Evolutionary conservation across 495 filamentous ascomycete genomes (phyloP).

Genomic region (Neurospora sp.): DNA sequence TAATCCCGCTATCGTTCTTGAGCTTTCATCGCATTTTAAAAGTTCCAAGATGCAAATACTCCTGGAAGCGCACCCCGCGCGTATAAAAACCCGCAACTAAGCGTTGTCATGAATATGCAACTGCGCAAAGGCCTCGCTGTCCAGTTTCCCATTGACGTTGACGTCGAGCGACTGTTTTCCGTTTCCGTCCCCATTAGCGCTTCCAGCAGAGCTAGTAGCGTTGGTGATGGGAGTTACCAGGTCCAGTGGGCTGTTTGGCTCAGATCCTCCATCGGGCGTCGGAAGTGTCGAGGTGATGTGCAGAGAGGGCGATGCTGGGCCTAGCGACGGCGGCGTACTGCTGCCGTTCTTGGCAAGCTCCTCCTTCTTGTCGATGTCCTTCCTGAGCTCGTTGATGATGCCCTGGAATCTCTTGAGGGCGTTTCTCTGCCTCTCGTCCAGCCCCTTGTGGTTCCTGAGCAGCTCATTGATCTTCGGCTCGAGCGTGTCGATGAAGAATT

Average conservation of each 20-base stretch:
- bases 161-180: neutral
- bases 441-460: neutral
- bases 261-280: constrained; percentile 50
- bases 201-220: constrained; percentile 17
- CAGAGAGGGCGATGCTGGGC: constrained; percentile 23
- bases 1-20: neutral
- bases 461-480: neutral
- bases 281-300: constrained; percentile 41
- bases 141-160: neutral
- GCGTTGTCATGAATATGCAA: neutral
- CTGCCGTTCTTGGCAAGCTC: constrained; percentile 60
- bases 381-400: constrained; percentile 55
- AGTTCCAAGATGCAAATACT: neutral
- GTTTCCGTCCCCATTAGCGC: neutral
- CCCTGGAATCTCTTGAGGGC: constrained; percentile 50
- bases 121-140: neutral
- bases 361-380: constrained; percentile 61
- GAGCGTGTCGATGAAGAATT: neutral
- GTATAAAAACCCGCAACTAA: neutral
- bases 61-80: neutral
- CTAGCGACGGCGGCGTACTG: constrained; percentile 7
- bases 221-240: constrained; percentile 45
- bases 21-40: neutral
- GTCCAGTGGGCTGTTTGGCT: constrained; percentile 56
- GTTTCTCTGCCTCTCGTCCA: constrained; percentile 11